Conservation (phyloP, 1,284 basidiomycete species). For the Thelephora terrestris region DNA sequence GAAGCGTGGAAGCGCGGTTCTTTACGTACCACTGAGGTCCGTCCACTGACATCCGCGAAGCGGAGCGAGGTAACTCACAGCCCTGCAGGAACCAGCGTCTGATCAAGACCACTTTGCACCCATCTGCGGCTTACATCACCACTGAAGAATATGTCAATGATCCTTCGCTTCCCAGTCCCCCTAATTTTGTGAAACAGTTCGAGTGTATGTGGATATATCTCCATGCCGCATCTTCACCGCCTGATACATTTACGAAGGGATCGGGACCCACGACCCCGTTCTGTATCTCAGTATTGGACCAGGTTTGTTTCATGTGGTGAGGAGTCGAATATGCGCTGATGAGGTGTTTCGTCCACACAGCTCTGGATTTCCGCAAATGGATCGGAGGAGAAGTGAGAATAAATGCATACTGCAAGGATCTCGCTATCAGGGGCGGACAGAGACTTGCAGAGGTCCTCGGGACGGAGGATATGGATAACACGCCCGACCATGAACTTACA, state of each 20-base stretch:
- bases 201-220: conserved; percentile 36
- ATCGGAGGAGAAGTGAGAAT: conserved; percentile 80
- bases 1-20: conserved; percentile 60
- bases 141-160: conserved; percentile 18
- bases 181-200: conserved; percentile 48
- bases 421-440: conserved; percentile 68
- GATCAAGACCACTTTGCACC: conserved; percentile 70
- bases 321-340: conserved; percentile 6
- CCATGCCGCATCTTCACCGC: conserved; percentile 10
- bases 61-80: neutral
- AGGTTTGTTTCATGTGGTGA: conserved; percentile 28
- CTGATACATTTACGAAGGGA: conserved; percentile 36
- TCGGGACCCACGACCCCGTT: conserved; percentile 54
- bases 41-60: neutral
- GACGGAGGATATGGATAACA: conserved; percentile 55
- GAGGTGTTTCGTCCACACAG: conserved; percentile 24
- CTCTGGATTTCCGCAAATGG: conserved; percentile 69
- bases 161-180: conserved; percentile 16
- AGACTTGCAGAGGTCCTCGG: conserved; percentile 54
- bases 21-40: conserved; percentile 73
- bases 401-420: conserved; percentile 61
- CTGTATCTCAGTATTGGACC: conserved; percentile 43
- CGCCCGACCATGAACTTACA: conserved; percentile 48
- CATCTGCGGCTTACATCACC: conserved; percentile 49
- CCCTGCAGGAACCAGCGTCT: conserved; percentile 65